Base-by-base conservation (phyloP, 306 rosid species). In the Echinosophora koreensis region DNA sequence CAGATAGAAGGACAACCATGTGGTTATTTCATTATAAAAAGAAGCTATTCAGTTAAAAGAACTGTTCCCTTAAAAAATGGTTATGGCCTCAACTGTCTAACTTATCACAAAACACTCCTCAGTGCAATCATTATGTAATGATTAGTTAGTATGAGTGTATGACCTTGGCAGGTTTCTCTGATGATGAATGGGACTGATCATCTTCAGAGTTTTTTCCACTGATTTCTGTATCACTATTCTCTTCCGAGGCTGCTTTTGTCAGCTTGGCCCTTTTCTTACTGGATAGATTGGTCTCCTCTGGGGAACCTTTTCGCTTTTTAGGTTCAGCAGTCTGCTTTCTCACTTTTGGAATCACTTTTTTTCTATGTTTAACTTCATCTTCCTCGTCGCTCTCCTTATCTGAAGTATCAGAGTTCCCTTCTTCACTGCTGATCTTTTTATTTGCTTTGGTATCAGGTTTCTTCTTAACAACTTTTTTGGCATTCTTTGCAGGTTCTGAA, bases 121-220 rank as follows among this genome's bases (percentile, higher is more conserved):
- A 69, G 61, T 49, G 69, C 34, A 73, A 50, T 11, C 61, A 34
- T 34, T 63, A 61, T 22, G 69, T 22, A 68, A 52, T 57, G 42
- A 71, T 39, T 35, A 72, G 63, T 18, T 18, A 76, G 54, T 5
- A 62, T 55, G 46, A 44, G 11, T 44, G 71, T 57, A 69, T 57
- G 27, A 94, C 98, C 98, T 92, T 88, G 11, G 77, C 63, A 57
- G 90, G 81, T 79, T 89, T 89, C 82, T 92, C 96, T 9, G 80
- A 77, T 46, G 92, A 88, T 82, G 97, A 91, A 69, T 79, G 87
- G 37, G 97, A 84, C 59, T 68, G 79, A 62, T 81, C 98, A 83
- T 90, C 96, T 76, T 95, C 96, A 74, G 97, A 95, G 66, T 71
- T 81, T 63, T 86, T 82, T 65, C 76, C 92, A 84, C 77, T 37